Evolutionary conservation across 2,329 filamentous ascomycete genomes (phyloP).

Genomic region (Cercospora sesami): DNA sequence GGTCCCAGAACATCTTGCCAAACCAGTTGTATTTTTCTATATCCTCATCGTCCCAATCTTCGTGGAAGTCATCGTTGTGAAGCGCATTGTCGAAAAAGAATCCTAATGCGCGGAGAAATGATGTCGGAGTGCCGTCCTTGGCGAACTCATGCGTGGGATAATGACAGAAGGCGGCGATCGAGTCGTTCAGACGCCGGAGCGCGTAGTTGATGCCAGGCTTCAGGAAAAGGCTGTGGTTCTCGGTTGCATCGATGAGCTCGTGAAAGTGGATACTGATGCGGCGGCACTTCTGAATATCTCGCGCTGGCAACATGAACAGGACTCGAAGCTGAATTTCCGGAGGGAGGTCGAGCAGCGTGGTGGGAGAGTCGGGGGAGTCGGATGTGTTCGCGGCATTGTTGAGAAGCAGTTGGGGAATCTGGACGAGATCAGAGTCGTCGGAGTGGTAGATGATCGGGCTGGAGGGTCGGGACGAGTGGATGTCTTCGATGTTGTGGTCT

Average conservation of each 20-base stretch:
- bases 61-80: not conserved
- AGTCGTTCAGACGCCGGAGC: not conserved
- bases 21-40: not conserved
- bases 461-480: not conserved
- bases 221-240: not conserved
- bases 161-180: not conserved
- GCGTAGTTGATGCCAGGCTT: not conserved
- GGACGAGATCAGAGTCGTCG: not conserved
- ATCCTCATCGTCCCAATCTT: not conserved
- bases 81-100: not conserved
- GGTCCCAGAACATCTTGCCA: not conserved
- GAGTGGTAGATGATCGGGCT: not conserved
- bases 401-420: not conserved
- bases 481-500: not conserved
- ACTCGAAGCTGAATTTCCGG: conserved; percentile 11
- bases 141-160: not conserved
- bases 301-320: not conserved
- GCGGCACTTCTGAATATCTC: conserved; percentile 11
- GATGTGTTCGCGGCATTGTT: not conserved
- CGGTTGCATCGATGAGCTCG: not conserved
- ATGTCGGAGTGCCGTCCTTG: not conserved
- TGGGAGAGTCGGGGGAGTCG: not conserved
- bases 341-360: conserved; percentile 1
- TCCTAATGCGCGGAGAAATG: not conserved
- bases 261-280: conserved; percentile 1